These are phyloP conservation scores for Suillus subluteus DNA, from an alignment of 768 basidiomycete species.

Conservation along the genomic window DNA sequence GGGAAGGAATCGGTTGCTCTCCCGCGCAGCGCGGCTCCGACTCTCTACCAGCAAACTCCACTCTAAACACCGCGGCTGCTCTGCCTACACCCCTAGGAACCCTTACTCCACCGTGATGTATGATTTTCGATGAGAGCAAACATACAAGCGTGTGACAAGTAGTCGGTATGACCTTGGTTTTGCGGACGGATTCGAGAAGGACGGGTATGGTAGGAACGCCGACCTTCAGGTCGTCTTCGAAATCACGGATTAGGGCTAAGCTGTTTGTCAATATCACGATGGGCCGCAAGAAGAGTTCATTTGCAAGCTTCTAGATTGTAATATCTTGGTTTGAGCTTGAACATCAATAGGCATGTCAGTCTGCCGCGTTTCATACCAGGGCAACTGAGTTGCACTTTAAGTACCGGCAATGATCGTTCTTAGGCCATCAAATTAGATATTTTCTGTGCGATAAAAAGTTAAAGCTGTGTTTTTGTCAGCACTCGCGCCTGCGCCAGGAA, in stretches of 20 bases:
- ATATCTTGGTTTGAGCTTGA: not conserved
- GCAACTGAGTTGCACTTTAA: not conserved
- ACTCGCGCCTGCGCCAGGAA: not conserved
- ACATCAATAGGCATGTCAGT: not conserved
- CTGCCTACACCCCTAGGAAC: too few species aligned
- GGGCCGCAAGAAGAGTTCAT: not conserved
- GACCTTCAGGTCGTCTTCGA: not conserved
- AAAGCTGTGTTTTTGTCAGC: not conserved
- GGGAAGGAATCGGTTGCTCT: too few species aligned
- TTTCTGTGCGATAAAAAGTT: not conserved
- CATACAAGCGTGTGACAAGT: not conserved
- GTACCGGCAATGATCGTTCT: not conserved
- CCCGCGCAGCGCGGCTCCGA: too few species aligned
- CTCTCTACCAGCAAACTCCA: too few species aligned
- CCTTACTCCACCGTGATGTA: not conserved
- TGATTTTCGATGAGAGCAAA: not conserved
- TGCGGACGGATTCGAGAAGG: not conserved
- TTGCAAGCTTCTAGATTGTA: not conserved
- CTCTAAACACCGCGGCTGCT: too few species aligned
- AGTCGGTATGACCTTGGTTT: not conserved
- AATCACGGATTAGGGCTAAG: not conserved
- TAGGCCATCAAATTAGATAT: not conserved
- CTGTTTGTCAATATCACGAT: not conserved
- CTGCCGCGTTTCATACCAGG: not conserved
- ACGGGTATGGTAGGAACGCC: not conserved